phyloP scores from a whole-genome alignment of 192 early-diverging fungal genomes.

The Lunasporangiospora selenospora region DNA sequence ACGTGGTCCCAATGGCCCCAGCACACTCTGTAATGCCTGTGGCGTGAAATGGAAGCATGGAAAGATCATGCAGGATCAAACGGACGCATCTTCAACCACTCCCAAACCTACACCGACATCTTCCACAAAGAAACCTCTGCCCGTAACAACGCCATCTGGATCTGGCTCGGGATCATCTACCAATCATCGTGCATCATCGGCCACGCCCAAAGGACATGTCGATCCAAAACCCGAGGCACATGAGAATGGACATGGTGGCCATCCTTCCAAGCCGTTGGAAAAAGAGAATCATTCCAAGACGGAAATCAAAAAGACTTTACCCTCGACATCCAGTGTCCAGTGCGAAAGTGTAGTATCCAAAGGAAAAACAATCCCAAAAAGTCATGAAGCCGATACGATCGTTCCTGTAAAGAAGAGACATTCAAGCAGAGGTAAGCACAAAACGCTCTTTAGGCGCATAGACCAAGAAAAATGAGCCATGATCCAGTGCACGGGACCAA shows the following conservation, averaged over 20 bases:
- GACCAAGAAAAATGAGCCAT: too few species aligned
- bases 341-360: too few species aligned
- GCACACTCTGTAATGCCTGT: conserved; percentile 80
- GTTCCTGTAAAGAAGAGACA: conserved; percentile 43
- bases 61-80: conserved; percentile 64
- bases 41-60: conserved; percentile 87
- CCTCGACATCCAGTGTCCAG: background rate
- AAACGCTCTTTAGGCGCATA: too few species aligned
- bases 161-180: background rate
- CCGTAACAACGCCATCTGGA: conserved; percentile 5
- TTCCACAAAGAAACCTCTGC: too few species aligned
- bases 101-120: background rate
- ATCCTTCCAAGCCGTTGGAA: background rate
- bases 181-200: background rate
- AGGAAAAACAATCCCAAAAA: too few species aligned
- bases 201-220: background rate
- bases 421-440: conserved; percentile 10
- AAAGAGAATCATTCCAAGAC: background rate
- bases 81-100: background rate
- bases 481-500: too few species aligned
- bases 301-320: background rate
- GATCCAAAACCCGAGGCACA: background rate
- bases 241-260: background rate
- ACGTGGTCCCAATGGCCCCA: conserved; percentile 68
- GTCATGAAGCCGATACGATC: conserved; percentile 14